Evolutionary conservation across 2,329 filamentous ascomycete species (phyloP).

Genomic region (Pseudogymnoascus sp.): DNA sequence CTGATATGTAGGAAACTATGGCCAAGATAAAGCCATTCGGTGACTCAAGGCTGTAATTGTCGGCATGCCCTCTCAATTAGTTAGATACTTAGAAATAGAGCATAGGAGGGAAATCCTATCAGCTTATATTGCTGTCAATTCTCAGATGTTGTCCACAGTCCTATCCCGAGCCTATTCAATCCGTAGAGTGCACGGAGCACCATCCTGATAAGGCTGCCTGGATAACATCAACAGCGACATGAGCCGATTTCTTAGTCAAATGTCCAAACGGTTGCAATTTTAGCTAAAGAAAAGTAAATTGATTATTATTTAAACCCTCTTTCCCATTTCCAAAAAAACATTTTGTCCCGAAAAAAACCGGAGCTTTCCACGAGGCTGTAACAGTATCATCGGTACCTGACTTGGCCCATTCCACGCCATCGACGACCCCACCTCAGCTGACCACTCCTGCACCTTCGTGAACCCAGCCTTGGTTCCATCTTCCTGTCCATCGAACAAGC

Average conservation of each 20-base stretch:
- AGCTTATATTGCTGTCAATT: background rate
- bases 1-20: background rate
- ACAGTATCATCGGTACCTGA: background rate
- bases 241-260: background rate
- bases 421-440: conserved; percentile 6
- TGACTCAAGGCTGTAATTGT: background rate
- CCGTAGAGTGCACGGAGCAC: background rate
- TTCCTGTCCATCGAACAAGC: background rate
- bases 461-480: background rate
- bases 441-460: background rate
- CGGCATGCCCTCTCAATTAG: too few relatives aligned
- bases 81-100: background rate
- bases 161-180: background rate
- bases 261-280: background rate
- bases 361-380: background rate
- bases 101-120: background rate
- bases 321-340: background rate
- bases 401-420: background rate
- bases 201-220: background rate
- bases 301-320: background rate
- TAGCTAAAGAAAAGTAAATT: background rate
- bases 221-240: background rate
- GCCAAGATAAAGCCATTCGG: background rate
- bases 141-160: background rate
- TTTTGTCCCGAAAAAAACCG: background rate